Conservation (phyloP, 345 rosid species). For the Salix brachista region DNA sequence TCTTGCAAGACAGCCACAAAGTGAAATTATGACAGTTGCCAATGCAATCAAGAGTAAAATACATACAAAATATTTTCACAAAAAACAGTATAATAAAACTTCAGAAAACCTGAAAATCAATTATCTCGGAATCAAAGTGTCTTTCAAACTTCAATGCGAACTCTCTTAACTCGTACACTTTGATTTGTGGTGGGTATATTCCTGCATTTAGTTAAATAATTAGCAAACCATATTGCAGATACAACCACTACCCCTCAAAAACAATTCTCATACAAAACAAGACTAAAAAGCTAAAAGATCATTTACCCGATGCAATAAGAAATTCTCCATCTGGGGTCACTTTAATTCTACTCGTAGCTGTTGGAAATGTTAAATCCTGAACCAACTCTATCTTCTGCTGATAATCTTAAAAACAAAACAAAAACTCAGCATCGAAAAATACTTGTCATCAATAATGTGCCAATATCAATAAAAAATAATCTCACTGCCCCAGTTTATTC, state of each 20-base stretch:
- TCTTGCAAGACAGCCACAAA: too few relatives aligned
- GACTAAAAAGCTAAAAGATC: background rate
- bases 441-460: background rate
- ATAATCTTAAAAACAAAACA: constrained; percentile 30
- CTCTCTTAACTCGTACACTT: constrained; percentile 78
- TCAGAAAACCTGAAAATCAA: constrained; percentile 68
- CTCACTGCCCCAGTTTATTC: background rate
- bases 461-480: background rate
- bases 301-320: constrained; percentile 76
- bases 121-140: constrained; percentile 79
- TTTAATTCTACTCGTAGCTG: constrained; percentile 74
- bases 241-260: background rate
- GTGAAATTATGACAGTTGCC: background rate
- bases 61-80: background rate
- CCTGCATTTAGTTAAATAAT: constrained; percentile 41
- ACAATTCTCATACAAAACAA: background rate
- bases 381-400: constrained; percentile 49
- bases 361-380: constrained; percentile 83
- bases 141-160: constrained; percentile 85
- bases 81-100: background rate
- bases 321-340: constrained; percentile 79
- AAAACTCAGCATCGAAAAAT: background rate
- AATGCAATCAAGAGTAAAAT: background rate
- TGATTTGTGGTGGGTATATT: constrained; percentile 84
- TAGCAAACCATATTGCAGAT: background rate